phyloP scores from a whole-genome alignment of 2,329 filamentous ascomycete species.

The Arthrobotrys entomopaga region DNA sequence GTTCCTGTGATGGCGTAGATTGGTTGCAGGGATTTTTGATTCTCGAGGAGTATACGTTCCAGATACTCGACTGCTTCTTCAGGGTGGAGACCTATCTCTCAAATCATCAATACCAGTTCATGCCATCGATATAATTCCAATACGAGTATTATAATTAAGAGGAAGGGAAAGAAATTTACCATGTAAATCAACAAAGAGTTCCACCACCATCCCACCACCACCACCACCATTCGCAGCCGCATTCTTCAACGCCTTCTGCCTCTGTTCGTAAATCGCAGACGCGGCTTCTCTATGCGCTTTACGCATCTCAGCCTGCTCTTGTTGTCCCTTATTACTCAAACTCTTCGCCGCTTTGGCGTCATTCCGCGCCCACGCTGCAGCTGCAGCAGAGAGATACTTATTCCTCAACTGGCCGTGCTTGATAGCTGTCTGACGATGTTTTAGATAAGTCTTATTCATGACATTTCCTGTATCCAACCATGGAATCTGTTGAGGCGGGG shows the following conservation, averaged over 20 bases:
- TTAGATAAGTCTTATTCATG: constrained; percentile 93
- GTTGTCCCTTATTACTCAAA: constrained; percentile 90
- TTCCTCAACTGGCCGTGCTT: constrained; percentile 96
- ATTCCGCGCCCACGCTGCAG: constrained; percentile 98
- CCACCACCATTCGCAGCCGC: constrained; percentile 33
- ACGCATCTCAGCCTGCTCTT: constrained; percentile 96
- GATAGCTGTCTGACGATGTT: constrained; percentile 93
- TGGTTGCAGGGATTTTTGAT: constrained; percentile 76
- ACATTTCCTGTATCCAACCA: constrained; percentile 94
- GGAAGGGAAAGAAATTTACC: constrained; percentile 62
- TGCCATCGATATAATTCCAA: neutral
- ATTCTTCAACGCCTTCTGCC: constrained; percentile 71
- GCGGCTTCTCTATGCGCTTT: constrained; percentile 96
- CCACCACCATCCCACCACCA: constrained; percentile 65
- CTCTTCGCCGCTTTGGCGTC: constrained; percentile 96
- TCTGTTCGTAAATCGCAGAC: constrained; percentile 88
- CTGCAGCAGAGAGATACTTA: constrained; percentile 88
- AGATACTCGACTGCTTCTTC: constrained; percentile 97
- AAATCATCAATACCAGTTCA: neutral
- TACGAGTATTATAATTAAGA: neutral
- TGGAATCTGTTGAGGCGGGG: constrained; percentile 88
- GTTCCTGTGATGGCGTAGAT: constrained; percentile 97
- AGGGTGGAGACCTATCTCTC: constrained; percentile 76
- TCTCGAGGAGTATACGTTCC: constrained; percentile 85
- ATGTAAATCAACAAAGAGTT: constrained; percentile 95